Conservation (phyloP, 202 grass and related monocot species). For the Panicum virgatum region DNA sequence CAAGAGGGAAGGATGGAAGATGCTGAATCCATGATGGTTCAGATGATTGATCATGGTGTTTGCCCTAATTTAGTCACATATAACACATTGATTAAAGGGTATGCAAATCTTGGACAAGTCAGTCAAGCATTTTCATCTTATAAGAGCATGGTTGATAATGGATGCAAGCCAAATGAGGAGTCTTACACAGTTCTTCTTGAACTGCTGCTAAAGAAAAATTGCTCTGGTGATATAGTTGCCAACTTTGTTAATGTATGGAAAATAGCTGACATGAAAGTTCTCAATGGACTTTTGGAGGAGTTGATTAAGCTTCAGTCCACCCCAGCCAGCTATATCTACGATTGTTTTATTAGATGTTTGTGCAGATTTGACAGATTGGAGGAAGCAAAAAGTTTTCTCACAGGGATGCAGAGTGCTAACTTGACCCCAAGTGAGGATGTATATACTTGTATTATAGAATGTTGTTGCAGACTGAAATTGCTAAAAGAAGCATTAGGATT, state of each 20-base stretch:
- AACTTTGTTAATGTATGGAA: slow-evolving; percentile 57
- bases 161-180: slow-evolving; percentile 73
- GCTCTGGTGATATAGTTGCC: slow-evolving; percentile 26
- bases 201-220: slow-evolving; percentile 55
- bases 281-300: slow-evolving; percentile 59
- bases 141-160: slow-evolving; percentile 60
- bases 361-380: slow-evolving; percentile 74
- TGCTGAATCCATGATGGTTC: slow-evolving; percentile 60
- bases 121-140: slow-evolving; percentile 65
- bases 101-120: slow-evolving; percentile 55
- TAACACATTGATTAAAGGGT: slow-evolving; percentile 79
- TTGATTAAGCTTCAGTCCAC: slow-evolving; percentile 51
- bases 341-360: slow-evolving; percentile 60
- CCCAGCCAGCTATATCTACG: slow-evolving; percentile 46
- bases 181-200: slow-evolving; percentile 66
- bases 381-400: slow-evolving; percentile 64
- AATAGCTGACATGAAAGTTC: slow-evolving; percentile 47
- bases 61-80: slow-evolving; percentile 73
- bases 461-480: slow-evolving; percentile 71
- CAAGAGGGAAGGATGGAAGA: slow-evolving; percentile 76
- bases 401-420: slow-evolving; percentile 55
- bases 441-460: slow-evolving; percentile 71
- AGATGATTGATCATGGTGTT: slow-evolving; percentile 66
- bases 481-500: slow-evolving; percentile 69
- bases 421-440: slow-evolving; percentile 63